A percentile compares a stretch with the other conserved stretches of the same genome.
Conservation (phyloP, 2,329 filamentous ascomycete species). For the Mollisia scopiformis region DNA sequence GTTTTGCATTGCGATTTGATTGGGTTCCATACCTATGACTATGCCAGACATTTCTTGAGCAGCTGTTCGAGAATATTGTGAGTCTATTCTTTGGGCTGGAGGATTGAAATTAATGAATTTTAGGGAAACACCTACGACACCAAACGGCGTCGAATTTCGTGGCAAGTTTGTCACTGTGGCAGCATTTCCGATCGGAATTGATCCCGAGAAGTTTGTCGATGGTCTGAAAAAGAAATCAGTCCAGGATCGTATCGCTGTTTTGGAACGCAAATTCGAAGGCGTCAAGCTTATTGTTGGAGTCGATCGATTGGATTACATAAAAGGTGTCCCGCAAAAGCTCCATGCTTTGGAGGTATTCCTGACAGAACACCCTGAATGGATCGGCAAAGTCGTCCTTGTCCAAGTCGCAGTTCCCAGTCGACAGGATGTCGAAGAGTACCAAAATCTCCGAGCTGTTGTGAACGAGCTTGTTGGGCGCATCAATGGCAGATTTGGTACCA, state of each 20-base stretch:
- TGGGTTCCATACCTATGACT: slow-evolving; percentile 98
- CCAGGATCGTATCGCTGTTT: slow-evolving; percentile 80
- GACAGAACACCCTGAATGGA: slow-evolving; percentile 96
- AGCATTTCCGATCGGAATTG: slow-evolving; percentile 96
- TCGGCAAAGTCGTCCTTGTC: slow-evolving; percentile 93
- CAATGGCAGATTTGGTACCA: slow-evolving; percentile 94
- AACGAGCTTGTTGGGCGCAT: slow-evolving; percentile 97
- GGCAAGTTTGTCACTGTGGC: slow-evolving; percentile 89
- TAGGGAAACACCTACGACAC: slow-evolving; percentile 74
- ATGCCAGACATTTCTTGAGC: slow-evolving; percentile 96
- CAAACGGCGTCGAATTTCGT: slow-evolving; percentile 90
- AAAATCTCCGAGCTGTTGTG: slow-evolving; percentile 91
- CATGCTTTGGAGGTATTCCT: slow-evolving; percentile 96
- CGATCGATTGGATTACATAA: slow-evolving; percentile 97
- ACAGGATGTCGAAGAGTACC: slow-evolving; percentile 97
- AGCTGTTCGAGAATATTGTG: slow-evolving; percentile 93
- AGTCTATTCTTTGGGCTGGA: slow-evolving; percentile 33
- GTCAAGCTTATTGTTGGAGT: slow-evolving; percentile 97
- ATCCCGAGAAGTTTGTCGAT: slow-evolving; percentile 94
- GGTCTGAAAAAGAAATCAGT: slow-evolving; percentile 85
- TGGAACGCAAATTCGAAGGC: slow-evolving; percentile 90
- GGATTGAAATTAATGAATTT: not conserved
- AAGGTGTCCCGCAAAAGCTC: slow-evolving; percentile 95
- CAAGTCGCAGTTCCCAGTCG: slow-evolving; percentile 94
- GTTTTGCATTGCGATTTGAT: slow-evolving; percentile 93